A percentile compares a stretch with the other conserved stretches of the same genome.
These are phyloP conservation scores for Raddia distichophylla DNA, from an alignment of 176 grass and related monocot genomes.

Conservation along the genomic window DNA sequence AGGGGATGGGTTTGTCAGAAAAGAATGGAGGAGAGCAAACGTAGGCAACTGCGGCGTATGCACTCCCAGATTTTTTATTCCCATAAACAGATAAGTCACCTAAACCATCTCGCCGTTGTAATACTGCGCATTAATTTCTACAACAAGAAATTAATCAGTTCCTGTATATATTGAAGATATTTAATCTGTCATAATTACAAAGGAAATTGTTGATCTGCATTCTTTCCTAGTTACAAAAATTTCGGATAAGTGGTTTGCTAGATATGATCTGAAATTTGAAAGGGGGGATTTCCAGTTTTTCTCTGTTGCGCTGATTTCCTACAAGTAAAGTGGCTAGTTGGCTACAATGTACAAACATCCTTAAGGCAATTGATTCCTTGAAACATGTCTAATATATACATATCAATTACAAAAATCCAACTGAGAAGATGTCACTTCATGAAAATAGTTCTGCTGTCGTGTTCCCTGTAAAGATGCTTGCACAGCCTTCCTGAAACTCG, in stretches of 20 bases:
- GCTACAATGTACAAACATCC: too few relatives aligned
- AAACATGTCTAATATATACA: neutral
- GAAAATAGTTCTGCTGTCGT: too few relatives aligned
- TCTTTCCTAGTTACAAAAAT: too few relatives aligned
- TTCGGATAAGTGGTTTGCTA: too few relatives aligned
- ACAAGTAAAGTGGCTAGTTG: too few relatives aligned
- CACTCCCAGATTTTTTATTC: neutral
- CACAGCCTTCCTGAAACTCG: too few relatives aligned
- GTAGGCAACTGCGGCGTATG: too few relatives aligned
- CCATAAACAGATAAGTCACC: neutral
- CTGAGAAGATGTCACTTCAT: too few relatives aligned
- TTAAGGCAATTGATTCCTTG: neutral
- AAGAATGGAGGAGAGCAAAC: neutral
- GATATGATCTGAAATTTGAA: too few relatives aligned
- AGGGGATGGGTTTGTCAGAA: neutral
- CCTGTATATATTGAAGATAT: neutral
- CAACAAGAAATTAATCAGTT: neutral
- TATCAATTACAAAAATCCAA: neutral
- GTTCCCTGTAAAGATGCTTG: too few relatives aligned
- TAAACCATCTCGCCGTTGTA: neutral
- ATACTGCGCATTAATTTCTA: neutral
- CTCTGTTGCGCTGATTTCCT: too few relatives aligned
- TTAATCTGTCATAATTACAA: neutral
- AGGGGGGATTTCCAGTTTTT: too few relatives aligned
- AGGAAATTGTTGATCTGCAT: neutral